Base-by-base conservation (phyloP, 371 early-diverging fungal species). In the Conidiobolus coronatus region DNA sequence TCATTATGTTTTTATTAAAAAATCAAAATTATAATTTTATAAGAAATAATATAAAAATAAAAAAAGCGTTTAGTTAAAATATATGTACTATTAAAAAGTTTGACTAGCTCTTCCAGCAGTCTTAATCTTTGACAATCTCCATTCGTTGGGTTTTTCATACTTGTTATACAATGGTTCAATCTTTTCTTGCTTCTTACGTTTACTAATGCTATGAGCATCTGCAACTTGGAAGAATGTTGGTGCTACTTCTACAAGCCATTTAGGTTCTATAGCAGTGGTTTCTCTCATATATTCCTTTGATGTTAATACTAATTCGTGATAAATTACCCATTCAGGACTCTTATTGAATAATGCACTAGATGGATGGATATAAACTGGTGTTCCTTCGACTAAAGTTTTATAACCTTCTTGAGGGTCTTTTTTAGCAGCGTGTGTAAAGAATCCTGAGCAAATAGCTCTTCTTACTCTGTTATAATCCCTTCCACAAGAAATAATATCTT, bases 221-320 rank as follows among this genome's bases (percentile, higher is more conserved):
- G 88, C 86, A 22, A 77, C 70, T 56, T 79, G 77, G 73, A 91
- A 95, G 69, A 91, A 95, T 7, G 82, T 89, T 22, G 97, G 97
- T 2, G 94, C 94, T 5, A 84, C 85, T 60, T 97, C 96, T 11
- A 86, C 79, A 36, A 97, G 66, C 98, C 98, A 97, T 53, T 90
- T 86, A 3, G 90, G 88, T 54, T 93, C 93, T 47, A 99, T 84
- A 1, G 89, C 83, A 12, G 90, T 81, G 2, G 89, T 87, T 63
- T 89, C 88, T 43, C 89, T 79, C 93, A 96, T 96, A 57, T 94
- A 97, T 65, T 97, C 96, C 61, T 86, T 91, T 9, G 86, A 85
- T 36, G 95, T 95, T 67, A 93, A 68, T 19, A 94, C 89, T 49
- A 96, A 68, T 67, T 91, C 91, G 58, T 95, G 87, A 66, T 97